Conservation (phyloP, 1,284 basidiomycete genomes). For the Heliocybe sulcata region DNA sequence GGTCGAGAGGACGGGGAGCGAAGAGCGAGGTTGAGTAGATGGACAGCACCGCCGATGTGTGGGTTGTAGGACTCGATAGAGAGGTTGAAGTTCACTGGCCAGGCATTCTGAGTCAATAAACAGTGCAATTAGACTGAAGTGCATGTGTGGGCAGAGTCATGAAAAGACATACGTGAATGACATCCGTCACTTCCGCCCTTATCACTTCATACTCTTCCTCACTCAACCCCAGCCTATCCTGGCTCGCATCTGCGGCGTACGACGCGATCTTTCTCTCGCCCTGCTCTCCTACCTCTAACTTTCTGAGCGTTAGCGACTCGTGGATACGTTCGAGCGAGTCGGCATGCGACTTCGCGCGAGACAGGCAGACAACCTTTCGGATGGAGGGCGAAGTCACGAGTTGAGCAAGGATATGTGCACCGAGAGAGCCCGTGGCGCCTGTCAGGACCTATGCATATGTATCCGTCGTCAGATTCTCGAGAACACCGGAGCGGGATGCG, state of each 20-base stretch:
- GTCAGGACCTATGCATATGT: constrained; percentile 32
- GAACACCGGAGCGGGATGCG: background rate
- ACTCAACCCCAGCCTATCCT: constrained; percentile 31
- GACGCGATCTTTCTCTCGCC: constrained; percentile 26
- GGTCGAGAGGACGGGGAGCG: constrained; percentile 27
- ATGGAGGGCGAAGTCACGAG: constrained; percentile 30
- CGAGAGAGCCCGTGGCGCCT: constrained; percentile 55
- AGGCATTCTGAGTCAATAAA: constrained; percentile 27
- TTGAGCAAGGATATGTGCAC: constrained; percentile 47
- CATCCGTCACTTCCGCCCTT: constrained; percentile 26
- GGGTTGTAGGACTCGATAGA: constrained; percentile 39
- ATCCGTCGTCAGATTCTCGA: background rate
- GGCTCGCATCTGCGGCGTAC: constrained; percentile 35
- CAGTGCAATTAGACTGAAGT: too few relatives aligned
- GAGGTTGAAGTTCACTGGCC: constrained; percentile 41
- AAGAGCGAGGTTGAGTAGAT: constrained; percentile 47
- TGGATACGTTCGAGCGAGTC: constrained; percentile 28
- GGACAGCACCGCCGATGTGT: constrained; percentile 43
- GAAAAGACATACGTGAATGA: constrained; percentile 41
- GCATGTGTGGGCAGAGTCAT: background rate
- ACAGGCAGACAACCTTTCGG: constrained; percentile 42
- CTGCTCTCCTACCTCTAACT: background rate
- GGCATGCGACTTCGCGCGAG: constrained; percentile 33
- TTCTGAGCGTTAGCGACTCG: constrained; percentile 24
- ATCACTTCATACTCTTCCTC: constrained; percentile 29